phyloP scores from a whole-genome alignment of 108 stramenopile genomes.

The Aureococcus anophagefferens region DNA sequence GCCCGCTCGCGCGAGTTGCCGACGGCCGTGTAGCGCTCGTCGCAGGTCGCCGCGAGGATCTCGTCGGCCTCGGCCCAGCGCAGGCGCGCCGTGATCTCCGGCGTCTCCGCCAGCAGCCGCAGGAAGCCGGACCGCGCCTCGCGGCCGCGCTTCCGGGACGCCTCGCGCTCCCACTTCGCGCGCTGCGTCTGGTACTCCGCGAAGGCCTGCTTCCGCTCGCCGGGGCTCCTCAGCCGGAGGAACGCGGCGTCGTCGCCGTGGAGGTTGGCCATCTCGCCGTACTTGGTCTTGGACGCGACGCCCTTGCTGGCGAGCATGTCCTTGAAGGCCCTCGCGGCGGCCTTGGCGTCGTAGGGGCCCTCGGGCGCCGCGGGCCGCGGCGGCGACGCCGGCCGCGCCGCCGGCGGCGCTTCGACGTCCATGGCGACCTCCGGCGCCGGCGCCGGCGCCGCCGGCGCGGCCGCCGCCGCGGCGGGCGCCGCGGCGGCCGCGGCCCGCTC shows the following conservation, averaged over 20 bases:
- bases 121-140: slow-evolving; percentile 36
- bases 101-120: slow-evolving; percentile 36
- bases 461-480: neutral
- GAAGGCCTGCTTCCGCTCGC: slow-evolving; percentile 28
- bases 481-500: neutral
- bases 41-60: slow-evolving; percentile 19
- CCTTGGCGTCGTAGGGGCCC: neutral
- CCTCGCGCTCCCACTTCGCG: slow-evolving; percentile 31
- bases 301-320: slow-evolving; percentile 21
- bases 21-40: slow-evolving; percentile 27
- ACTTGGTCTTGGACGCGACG: slow-evolving; percentile 31
- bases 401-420: neutral
- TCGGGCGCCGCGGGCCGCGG: neutral
- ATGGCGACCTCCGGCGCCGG: slow-evolving; percentile 5
- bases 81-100: slow-evolving; percentile 30
- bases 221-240: slow-evolving; percentile 18
- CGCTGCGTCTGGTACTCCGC: slow-evolving; percentile 45
- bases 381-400: neutral
- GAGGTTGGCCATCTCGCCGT: neutral
- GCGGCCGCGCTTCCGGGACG: slow-evolving; percentile 20
- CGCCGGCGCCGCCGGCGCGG: slow-evolving; percentile 6
- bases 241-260: neutral
- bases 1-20: slow-evolving; percentile 25
- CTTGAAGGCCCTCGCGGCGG: slow-evolving; percentile 31
- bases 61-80: slow-evolving; percentile 34